Evolutionary conservation across 768 basidiomycete genomes (phyloP).

Genomic region (Mycena latifolia): DNA sequence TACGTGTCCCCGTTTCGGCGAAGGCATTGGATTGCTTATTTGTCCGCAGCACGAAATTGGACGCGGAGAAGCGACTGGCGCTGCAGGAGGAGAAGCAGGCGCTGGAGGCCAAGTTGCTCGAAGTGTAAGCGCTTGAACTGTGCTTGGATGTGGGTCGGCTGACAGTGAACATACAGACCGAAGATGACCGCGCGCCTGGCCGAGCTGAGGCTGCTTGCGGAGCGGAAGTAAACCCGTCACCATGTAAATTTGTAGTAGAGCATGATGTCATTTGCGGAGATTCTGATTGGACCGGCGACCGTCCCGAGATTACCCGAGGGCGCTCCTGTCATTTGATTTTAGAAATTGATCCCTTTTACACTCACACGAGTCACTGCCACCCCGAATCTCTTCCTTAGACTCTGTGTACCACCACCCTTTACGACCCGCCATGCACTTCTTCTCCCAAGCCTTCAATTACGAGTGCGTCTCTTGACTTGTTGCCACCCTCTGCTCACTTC

Average conservation of each 20-base stretch:
- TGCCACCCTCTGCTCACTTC: constrained; percentile 19
- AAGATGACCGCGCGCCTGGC: constrained; percentile 84
- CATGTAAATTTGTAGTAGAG: no score
- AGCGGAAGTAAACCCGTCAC: constrained; percentile 12
- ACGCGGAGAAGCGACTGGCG: constrained; percentile 90
- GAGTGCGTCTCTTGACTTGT: constrained; percentile 74
- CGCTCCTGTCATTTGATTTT: constrained; percentile 4
- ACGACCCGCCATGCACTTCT: constrained; percentile 77
- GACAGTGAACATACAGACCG: constrained; percentile 61
- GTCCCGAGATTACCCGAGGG: no score
- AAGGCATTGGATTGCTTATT: constrained; percentile 8
- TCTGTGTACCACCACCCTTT: constrained; percentile 5
- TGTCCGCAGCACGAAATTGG: constrained; percentile 79
- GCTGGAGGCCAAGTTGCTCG: constrained; percentile 85
- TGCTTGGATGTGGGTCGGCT: constrained; percentile 2
- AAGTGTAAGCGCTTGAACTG: constrained; percentile 78
- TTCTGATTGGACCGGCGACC: no score
- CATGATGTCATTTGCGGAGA: no score
- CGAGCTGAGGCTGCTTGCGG: constrained; percentile 64
- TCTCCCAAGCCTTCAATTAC: constrained; percentile 86
- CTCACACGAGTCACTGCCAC: constrained; percentile 17
- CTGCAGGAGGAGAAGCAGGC: constrained; percentile 96
- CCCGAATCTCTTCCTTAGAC: background rate
- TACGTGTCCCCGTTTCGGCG: constrained; percentile 52
- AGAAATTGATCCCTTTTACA: background rate